These are phyloP conservation scores for Colletotrichum cordylinicola DNA, from an alignment of 2,329 filamentous ascomycete species.

Conservation along the genomic window DNA sequence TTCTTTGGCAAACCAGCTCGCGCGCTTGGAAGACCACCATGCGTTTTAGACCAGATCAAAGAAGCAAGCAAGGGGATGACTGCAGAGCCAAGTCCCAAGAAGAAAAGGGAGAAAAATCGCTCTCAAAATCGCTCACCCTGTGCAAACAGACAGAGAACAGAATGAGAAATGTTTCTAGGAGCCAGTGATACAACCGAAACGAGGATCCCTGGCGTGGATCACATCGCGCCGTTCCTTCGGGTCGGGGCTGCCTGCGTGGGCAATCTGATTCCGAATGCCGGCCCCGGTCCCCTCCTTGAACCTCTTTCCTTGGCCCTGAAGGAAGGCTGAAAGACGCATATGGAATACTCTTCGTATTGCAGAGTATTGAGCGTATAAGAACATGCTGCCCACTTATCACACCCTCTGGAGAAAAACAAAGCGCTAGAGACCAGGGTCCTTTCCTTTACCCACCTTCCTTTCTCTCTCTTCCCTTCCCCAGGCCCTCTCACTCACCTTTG, in stretches of 20 bases:
- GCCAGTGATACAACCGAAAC: background rate
- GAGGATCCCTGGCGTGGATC: background rate
- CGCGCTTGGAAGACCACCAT: background rate
- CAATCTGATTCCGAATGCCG: background rate
- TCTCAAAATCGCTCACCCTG: background rate
- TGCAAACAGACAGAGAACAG: background rate
- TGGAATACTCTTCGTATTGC: background rate
- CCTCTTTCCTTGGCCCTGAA: background rate
- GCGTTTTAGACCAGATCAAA: background rate
- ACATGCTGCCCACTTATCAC: background rate
- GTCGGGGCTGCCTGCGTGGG: background rate
- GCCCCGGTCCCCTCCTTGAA: background rate
- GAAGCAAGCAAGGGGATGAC: background rate
- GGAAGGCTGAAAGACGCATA: background rate
- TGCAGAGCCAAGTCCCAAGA: background rate
- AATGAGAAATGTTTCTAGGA: background rate
- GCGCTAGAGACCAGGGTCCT: background rate
- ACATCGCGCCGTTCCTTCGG: background rate
- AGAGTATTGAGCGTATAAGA: background rate
- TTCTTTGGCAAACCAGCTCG: background rate
- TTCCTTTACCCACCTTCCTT: background rate
- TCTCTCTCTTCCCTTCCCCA: background rate
- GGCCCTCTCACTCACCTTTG: background rate
- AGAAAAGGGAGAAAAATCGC: background rate
- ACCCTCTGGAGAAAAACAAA: background rate